Evolutionary conservation across 192 early-diverging fungal species (phyloP).

Genomic region (Backusella tarrabulga): DNA sequence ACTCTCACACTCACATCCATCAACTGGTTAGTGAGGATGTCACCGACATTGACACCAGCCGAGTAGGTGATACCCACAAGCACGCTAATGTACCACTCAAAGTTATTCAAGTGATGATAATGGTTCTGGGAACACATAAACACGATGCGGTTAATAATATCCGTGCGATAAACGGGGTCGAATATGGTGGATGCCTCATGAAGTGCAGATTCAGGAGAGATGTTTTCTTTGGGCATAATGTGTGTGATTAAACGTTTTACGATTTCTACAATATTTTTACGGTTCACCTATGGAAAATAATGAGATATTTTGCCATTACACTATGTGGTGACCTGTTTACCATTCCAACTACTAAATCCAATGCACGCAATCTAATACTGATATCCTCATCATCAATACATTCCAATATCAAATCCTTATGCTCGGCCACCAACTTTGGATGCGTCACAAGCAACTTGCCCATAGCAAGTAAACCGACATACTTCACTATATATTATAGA

Average conservation of each 20-base stretch:
- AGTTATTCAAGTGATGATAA: slow-evolving; percentile 83
- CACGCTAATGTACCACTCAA: slow-evolving; percentile 94
- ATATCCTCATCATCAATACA: slow-evolving; percentile 93
- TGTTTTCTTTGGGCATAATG: slow-evolving; percentile 52
- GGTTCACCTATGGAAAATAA: slow-evolving; percentile 54
- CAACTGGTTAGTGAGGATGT: slow-evolving; percentile 67
- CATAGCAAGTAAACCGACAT: slow-evolving; percentile 87
- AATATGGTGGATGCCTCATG: slow-evolving; percentile 40
- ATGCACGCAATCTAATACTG: slow-evolving; percentile 85
- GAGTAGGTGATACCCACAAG: slow-evolving; percentile 78
- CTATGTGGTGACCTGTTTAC: slow-evolving; percentile 30
- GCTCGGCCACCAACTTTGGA: slow-evolving; percentile 78
- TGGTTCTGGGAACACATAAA: slow-evolving; percentile 81
- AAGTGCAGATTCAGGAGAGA: slow-evolving; percentile 18
- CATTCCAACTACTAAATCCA: slow-evolving; percentile 87
- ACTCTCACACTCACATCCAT: slow-evolving; percentile 92
- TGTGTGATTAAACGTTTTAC: slow-evolving; percentile 84
- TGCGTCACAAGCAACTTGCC: slow-evolving; percentile 80
- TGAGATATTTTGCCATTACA: not conserved
- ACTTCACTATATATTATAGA: slow-evolving; percentile 63
- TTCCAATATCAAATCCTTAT: slow-evolving; percentile 79
- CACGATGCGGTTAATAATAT: slow-evolving; percentile 82
- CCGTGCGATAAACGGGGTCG: slow-evolving; percentile 71
- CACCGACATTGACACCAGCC: slow-evolving; percentile 74
- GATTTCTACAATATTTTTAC: slow-evolving; percentile 75